Conservation (phyloP, 1,284 basidiomycete genomes). For the Filobasidium uniguttulatum region DNA sequence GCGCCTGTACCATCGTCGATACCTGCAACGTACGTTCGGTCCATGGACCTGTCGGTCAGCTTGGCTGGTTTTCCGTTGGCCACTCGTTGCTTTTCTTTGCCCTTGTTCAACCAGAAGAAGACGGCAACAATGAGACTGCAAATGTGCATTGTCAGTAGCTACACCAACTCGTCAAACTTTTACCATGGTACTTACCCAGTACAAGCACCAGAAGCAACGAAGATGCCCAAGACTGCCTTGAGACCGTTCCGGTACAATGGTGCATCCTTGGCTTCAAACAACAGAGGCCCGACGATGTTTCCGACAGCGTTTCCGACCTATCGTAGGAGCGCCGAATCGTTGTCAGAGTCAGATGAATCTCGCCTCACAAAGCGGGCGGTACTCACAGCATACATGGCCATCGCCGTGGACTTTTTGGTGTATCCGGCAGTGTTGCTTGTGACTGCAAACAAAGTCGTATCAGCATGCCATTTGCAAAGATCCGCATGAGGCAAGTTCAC, state of each 20-base stretch:
- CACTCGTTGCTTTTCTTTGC: slow-evolving; percentile 29
- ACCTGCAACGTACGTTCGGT: too few species aligned
- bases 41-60: slow-evolving; percentile 33
- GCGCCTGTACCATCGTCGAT: too few species aligned
- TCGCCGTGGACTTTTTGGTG: slow-evolving; percentile 35
- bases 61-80: slow-evolving; percentile 28
- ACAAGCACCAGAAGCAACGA: slow-evolving; percentile 23
- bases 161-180: too few species aligned
- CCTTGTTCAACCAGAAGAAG: slow-evolving; percentile 28
- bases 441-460: slow-evolving; percentile 27
- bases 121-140: too few species aligned
- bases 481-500: neutral
- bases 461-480: slow-evolving; percentile 14
- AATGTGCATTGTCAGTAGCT: slow-evolving; percentile 17
- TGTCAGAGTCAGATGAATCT: neutral
- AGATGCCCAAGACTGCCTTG: slow-evolving; percentile 28
- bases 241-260: slow-evolving; percentile 31
- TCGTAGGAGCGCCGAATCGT: neutral
- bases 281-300: slow-evolving; percentile 27
- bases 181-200: too few species aligned
- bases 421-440: slow-evolving; percentile 36
- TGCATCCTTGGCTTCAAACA: slow-evolving; percentile 32
- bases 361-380: too few species aligned
- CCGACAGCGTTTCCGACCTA: slow-evolving; percentile 19
- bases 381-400: slow-evolving; percentile 20